Evolutionary conservation across 2,329 filamentous ascomycete genomes (phyloP), one percentile per base, ranked within the genome.

Genomic region (Xylaria sp.): DNA sequence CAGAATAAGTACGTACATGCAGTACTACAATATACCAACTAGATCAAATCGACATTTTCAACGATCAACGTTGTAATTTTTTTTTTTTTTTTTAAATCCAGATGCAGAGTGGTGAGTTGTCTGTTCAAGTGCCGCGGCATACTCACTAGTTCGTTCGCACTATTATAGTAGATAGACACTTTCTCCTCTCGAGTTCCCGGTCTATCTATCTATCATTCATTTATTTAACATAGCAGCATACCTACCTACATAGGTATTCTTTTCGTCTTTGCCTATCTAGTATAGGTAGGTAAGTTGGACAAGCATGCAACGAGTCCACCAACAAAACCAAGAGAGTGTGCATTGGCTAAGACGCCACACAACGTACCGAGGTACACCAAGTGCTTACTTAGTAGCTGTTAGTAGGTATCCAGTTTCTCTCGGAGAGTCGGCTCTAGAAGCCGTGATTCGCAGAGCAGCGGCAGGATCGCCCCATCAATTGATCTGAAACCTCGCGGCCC

Each of bases 361-460:
- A 10, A 9, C 29, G 8, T 35, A 35, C 32, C 32, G 32, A 35
- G 32, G 32, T 6, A 35, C 6, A 10, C 10, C 6, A 8, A 10
- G 10, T 35, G 32, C 32, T 35, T 35, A 35, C 32, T 6, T 29
- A 29, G n/a, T n/a, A n/a, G n/a, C n/a, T n/a, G n/a, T n/a, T n/a
- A n/a, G n/a, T 10, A 35, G 10, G 32, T 35, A 35, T 35, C 32
- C 32, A 35, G 10, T 10, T 10, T 47, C n/a, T 29, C 40, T 47
- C 69, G 69, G 69, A 67, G 67, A 65, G 29, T 23, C 69, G 69
- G 69, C 69, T 67, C 66, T 67, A 65, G 58, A 32, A 54, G 60
- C 69, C 69, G 69, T 44, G 25, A 18, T 29, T 50, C 40, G 21
- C 55, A 21, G 32, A 3, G 35, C n/a, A 6, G 32, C 60, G 10